Base-by-base conservation (phyloP, 2,329 filamentous ascomycete genomes). In the Ophiocordyceps camponoti-floridani region DNA sequence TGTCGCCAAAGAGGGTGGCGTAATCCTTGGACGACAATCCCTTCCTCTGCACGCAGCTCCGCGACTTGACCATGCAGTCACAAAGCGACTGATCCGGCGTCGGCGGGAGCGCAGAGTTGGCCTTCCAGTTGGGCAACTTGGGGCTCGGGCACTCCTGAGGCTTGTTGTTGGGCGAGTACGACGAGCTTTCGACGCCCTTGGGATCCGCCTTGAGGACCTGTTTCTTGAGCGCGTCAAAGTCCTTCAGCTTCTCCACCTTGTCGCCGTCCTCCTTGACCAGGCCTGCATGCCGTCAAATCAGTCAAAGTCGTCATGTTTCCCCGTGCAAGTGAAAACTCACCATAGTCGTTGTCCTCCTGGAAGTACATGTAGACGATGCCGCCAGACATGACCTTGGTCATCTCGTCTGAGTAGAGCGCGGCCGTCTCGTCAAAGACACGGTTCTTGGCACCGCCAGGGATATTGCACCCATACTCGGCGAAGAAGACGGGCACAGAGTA, bases 281-380 rank as follows among this genome's bases (percentile, higher is more conserved):
- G 63, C 82, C 73, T 72, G 62, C 18, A 9, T 27, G 4, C 4
- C 7, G 35, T 9, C 13, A 26, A 28, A 11, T 8, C 13, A 4
- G n/a, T 12, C 19, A 27, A 28, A 42, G 27, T 30, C 28, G 2
- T 30, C n/a, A 9, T 18, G 9, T 18, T 23, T 6, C 5, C 40
- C 4, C 14, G 16, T 23, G 5, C n/a, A 23, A 14, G 18, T 11
- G n/a, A 18, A 13, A 55, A 50, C 69, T 53, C 64, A 73, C 83
- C 91, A 58, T 85, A 98, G 61, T 95, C 69, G 69, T 96, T 96
- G 44, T 57, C 67, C 63, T 94, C 88, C 69, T 94, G 74, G 69
- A 87, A 89, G 71, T 91, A 98, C 86, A 94, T 94, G 75, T 96
- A 98, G 61, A 96, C 87, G 52, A 98, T 94, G 65, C 89, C 91